Base-by-base conservation (phyloP, 768 basidiomycete species). In the Tricholoma matsutake region DNA sequence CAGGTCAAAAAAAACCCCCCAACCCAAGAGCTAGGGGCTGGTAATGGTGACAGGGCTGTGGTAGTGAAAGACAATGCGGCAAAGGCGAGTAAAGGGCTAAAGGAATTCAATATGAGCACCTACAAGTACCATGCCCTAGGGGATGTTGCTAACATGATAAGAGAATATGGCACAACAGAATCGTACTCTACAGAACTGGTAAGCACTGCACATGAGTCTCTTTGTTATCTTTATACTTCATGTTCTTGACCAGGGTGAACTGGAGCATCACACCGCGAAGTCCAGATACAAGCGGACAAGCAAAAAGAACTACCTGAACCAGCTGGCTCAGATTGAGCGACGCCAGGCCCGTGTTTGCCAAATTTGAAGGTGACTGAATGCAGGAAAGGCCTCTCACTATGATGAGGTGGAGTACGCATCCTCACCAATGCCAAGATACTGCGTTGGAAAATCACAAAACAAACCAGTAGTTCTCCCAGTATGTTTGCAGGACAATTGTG, bases 261-360 rank as follows among this genome's bases (percentile, higher is more conserved):
- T 57, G 0, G 56, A 57, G 18, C 56, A 57, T 31, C 56, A 7
- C 28, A 43, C 37, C 5, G 3, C 56, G 5, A 57, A 57, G 11
- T 47, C 57, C 3, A 57, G 57, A 9, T 57, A 47, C 14, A 28
- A 18, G 22, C 25, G 43, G 8, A 57, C 57, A n/a, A 57, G 57
- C 11, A 9, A 28, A 20, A 57, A 57, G 20, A 16, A 25, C 1
- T 13, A n/a, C 16, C 2, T 56, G 2, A 22, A 9, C 4, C 54
- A 56, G 18, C 11, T 56, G 35, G n/a, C 54, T 16, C 57, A 57
- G 39, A 57, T 57, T 7, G 57, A 57, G 31, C 5, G 25, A 57
- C 41, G 13, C 6, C 57, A 57, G 13, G 57, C 31, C 2, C 22
- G 41, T 11, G 29, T 57, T 5, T 16, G 41, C 8, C 20, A 18